Conservation (phyloP, 768 basidiomycete species). For the Tulasnella sp. region DNA sequence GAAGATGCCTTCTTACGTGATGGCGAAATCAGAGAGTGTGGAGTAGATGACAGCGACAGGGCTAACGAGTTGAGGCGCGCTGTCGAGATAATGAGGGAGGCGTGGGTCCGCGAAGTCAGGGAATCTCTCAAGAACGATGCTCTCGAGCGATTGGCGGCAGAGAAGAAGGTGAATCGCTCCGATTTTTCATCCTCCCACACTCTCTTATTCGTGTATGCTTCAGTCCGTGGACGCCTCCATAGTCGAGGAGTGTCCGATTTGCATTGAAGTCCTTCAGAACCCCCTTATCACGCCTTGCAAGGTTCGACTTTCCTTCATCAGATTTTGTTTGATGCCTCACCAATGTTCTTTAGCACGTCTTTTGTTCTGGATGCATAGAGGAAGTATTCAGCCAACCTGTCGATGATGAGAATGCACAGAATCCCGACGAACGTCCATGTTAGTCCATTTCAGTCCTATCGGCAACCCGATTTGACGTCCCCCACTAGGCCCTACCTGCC, state of each 20-base stretch:
- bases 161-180: conserved; percentile 35
- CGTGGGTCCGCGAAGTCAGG: conserved; percentile 20
- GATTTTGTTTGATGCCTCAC: conserved; percentile 30
- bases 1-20: conserved; percentile 8
- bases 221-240: conserved; percentile 38
- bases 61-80: conserved; percentile 4
- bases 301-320: conserved; percentile 36
- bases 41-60: neutral
- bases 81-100: neutral
- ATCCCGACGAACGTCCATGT: conserved; percentile 38
- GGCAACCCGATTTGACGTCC: neutral
- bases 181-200: neutral
- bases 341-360: neutral
- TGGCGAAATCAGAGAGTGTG: neutral
- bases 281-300: conserved; percentile 45
- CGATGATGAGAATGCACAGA: conserved; percentile 29
- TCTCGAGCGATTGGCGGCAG: conserved; percentile 37
- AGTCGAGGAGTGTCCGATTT: conserved; percentile 49
- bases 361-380: conserved; percentile 23
- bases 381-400: conserved; percentile 35
- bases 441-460: conserved; percentile 28
- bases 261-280: conserved; percentile 44
- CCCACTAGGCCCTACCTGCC: conserved; percentile 48
- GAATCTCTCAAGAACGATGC: conserved; percentile 34
- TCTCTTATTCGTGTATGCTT: neutral